Evolutionary conservation across 2,329 filamentous ascomycete species (phyloP).

Genomic region (Ceratocystis cubensis): DNA sequence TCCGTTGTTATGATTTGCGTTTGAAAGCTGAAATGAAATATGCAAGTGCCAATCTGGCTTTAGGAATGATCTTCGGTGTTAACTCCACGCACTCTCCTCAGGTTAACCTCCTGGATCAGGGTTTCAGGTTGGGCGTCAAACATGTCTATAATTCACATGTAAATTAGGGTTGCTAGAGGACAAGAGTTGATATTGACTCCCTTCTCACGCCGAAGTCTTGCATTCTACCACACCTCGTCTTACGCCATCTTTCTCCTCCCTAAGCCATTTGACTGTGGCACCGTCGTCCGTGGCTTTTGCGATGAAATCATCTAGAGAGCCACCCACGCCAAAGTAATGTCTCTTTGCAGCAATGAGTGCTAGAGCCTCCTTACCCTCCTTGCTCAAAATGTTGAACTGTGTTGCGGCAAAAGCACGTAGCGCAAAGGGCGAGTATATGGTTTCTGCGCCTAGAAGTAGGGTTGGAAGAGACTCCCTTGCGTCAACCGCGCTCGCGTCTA

Average conservation of each 20-base stretch:
- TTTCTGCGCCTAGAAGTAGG: slow-evolving; percentile 62
- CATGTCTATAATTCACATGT: not conserved
- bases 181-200: not conserved
- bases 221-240: slow-evolving; percentile 48
- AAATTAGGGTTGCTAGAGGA: not conserved
- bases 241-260: slow-evolving; percentile 49
- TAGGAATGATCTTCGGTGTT: not conserved
- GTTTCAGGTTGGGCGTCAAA: not conserved
- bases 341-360: slow-evolving; percentile 64
- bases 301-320: slow-evolving; percentile 65
- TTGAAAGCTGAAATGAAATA: not conserved
- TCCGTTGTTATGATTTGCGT: not conserved
- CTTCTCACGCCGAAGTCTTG: slow-evolving; percentile 21
- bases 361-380: slow-evolving; percentile 33
- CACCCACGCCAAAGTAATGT: slow-evolving; percentile 74
- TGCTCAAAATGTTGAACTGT: slow-evolving; percentile 45
- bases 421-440: slow-evolving; percentile 67
- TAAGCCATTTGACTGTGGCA: slow-evolving; percentile 37
- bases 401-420: slow-evolving; percentile 56
- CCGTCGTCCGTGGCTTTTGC: slow-evolving; percentile 39
- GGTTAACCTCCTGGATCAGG: not conserved
- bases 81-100: not conserved
- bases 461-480: slow-evolving; percentile 26
- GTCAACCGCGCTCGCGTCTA: not conserved
- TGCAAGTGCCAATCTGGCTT: not conserved